Evolutionary conservation across 257 asterid species (phyloP).

Genomic region (Solanum bulbocastanum): DNA sequence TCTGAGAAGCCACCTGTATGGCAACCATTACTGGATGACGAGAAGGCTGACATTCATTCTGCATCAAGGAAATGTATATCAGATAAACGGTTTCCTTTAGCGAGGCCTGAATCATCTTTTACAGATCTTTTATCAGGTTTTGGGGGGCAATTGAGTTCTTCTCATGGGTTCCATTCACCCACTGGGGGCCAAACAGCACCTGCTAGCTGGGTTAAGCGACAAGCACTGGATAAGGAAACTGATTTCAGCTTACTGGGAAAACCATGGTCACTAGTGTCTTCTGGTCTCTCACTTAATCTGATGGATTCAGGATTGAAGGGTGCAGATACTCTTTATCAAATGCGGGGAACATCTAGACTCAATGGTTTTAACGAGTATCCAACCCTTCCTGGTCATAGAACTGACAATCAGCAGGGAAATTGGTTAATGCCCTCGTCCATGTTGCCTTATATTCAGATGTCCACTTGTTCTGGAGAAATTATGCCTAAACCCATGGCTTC

Average conservation of each 20-base stretch:
- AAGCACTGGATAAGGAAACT: slow-evolving; percentile 39
- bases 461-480: slow-evolving; percentile 42
- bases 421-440: slow-evolving; percentile 83
- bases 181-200: slow-evolving; percentile 32
- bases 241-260: slow-evolving; percentile 28
- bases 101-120: slow-evolving; percentile 62
- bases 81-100: slow-evolving; percentile 54
- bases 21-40: slow-evolving; percentile 53
- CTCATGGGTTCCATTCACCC: slow-evolving; percentile 30
- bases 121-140: slow-evolving; percentile 74
- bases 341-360: slow-evolving; percentile 32
- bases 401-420: slow-evolving; percentile 44
- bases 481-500: slow-evolving; percentile 27
- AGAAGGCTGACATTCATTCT: slow-evolving; percentile 31
- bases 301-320: slow-evolving; percentile 52
- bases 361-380: slow-evolving; percentile 42
- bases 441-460: slow-evolving; percentile 40
- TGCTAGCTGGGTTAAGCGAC: slow-evolving; percentile 19
- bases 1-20: slow-evolving; percentile 49
- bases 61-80: slow-evolving; percentile 42
- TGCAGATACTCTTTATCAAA: slow-evolving; percentile 26
- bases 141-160: slow-evolving; percentile 39
- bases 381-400: slow-evolving; percentile 30
- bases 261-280: slow-evolving; percentile 43
- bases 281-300: slow-evolving; percentile 60